Base-by-base conservation (phyloP, 305 asterid genomes). In the Solanum hybrid region DNA sequence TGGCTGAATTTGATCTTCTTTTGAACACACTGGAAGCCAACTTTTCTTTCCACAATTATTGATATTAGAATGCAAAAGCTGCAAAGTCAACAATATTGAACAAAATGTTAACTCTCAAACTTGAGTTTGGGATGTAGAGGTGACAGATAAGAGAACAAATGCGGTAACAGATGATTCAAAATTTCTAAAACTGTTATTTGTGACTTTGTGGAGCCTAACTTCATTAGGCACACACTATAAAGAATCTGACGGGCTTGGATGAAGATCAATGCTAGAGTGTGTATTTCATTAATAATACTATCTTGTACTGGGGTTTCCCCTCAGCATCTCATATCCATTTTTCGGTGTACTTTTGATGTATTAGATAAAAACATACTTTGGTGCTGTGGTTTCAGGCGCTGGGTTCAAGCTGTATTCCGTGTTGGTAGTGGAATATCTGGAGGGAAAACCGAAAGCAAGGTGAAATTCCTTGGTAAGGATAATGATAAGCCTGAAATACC, bases 351-450 rank as follows among this genome's bases (percentile, higher is more conserved):
- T 31, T 61, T 51, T 51, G 88, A 1, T 51, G 29, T 57, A 31
- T 84, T 32, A 27, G 88, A 86, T 86, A 32, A 61, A 61, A 13
- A 32, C 51, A 61, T 61, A 61, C 45, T 85, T 32, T 7, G 34
- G 20, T 61, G n/a, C 39, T 41, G 90, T 89, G 24, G 85, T 90
- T 89, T 86, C 95, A 97, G 99, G 95, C 95, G 98, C 81, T 97
- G 99, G 99, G 95, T 96, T 92, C 99, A 97, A 92, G 98, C 99
- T 91, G 99, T 94, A 61, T 97, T 97, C 90, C 91, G 91, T 89
- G 80, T 82, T 78, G 85, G 90, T 75, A 93, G 91, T 90, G 80
- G 91, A 87, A 88, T 61, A 84, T 79, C 90, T 39, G 84, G 85
- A 38, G 86, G 88, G 51, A 90, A 79, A 70, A 86, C 92, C 36